Evolutionary conservation across 169 alveolate genomes (phyloP), one percentile per base, ranked within the genome.

Genomic region (Cyclospora cayetanensis): DNA sequence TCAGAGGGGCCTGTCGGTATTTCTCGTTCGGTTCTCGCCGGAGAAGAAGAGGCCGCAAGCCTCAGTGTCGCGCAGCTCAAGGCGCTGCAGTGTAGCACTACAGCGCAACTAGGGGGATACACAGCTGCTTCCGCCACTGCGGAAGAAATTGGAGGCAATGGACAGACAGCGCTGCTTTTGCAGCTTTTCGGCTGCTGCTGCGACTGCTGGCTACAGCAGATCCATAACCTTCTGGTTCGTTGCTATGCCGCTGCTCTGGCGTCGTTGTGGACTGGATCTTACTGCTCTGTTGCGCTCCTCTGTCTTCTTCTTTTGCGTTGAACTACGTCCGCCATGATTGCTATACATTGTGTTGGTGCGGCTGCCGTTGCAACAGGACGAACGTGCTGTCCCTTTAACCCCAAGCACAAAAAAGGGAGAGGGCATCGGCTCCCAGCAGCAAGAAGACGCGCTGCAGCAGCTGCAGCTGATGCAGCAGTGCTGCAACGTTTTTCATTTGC

Each of bases 341-440:
- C 11, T 55, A 4, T 9, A 4, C 7, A 9, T 22, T 22, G 9
- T 55, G 27, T 9, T 7, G 70, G 34, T 55, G 70, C 70, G 9
- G 70, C 70, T 55, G 70, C 29, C n/a, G 70, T 29, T 55, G 70
- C 70, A 15, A 29, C 70, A 55, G 70, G 70, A 55, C 70, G 70
- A 29, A 20, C 11, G 70, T 22, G 70, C 34, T 9, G 27, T 11
- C 29, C 70, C 34, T 29, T 9, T 7, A 55, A 55, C 70, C n/a
- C 70, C 15, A 55, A n/a, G n/a, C n/a, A n/a, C n/a, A n/a, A n/a
- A n/a, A n/a, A n/a, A 55, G 29, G 27, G 70, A 55, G 70, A 55
- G 34, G 29, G 70, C 70, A 55, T 20, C 70, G 29, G 27, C 70
- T 4, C 7, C 31, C 15, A 55, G 70, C 70, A 55, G 27, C 11